Percentiles rank a stretch among this genome's conserved stretches.
Evolutionary conservation across 305 asterid genomes (phyloP).

Genomic region (Plantago lanceolata): DNA sequence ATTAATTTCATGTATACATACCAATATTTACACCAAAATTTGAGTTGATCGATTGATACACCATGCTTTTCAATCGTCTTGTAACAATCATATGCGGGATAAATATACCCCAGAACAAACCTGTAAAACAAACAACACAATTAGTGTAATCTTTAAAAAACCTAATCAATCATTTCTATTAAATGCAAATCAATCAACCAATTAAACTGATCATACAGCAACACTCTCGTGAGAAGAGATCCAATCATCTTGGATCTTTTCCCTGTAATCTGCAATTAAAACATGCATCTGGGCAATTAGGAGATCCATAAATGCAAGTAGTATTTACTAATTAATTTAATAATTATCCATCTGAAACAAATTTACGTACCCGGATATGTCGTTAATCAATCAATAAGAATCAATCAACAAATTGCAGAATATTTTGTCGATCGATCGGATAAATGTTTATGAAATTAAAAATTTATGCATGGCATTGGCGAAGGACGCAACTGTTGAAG

Average conservation of each 20-base stretch:
- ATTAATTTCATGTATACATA: constrained; percentile 11
- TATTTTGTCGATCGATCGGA: too few relatives aligned
- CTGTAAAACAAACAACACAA: constrained; percentile 22
- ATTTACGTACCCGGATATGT: too few relatives aligned
- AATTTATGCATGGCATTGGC: too few relatives aligned
- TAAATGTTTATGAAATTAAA: too few relatives aligned
- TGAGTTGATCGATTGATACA: constrained; percentile 43
- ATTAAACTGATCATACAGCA: constrained; percentile 33
- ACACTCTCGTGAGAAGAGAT: constrained; percentile 40
- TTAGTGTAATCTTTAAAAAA: neutral
- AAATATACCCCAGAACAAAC: constrained; percentile 43
- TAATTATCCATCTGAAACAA: too few relatives aligned
- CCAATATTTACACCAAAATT: constrained; percentile 54
- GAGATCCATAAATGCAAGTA: too few relatives aligned
- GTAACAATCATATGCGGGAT: constrained; percentile 45
- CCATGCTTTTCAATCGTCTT: constrained; percentile 38
- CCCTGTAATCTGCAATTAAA: neutral
- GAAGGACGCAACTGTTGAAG: too few relatives aligned
- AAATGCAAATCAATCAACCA: neutral
- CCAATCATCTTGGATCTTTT: constrained; percentile 40
- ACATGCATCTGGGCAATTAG: too few relatives aligned
- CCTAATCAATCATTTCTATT: neutral
- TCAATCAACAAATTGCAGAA: too few relatives aligned
- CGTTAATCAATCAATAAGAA: too few relatives aligned
- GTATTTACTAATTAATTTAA: too few relatives aligned